Percentiles rank a stretch among this genome's conserved stretches.
Evolutionary conservation across 2,329 filamentous ascomycete genomes (phyloP).

Genomic region (Neospermospora avenae): DNA sequence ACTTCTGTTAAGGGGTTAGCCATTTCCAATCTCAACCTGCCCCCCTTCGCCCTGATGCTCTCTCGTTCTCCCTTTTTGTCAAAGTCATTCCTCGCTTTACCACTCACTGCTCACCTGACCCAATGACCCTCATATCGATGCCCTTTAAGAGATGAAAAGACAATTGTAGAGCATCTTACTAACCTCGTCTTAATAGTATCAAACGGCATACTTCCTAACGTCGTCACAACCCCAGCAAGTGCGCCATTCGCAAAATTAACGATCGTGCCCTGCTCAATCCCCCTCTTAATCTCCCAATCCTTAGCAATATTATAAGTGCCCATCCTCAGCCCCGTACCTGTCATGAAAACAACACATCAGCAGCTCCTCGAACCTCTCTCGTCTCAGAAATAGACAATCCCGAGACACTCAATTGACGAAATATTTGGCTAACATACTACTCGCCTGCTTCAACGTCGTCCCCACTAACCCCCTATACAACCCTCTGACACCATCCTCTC

Average conservation of each 20-base stretch:
- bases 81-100: background rate
- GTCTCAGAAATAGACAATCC: no score
- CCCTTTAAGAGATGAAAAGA: background rate
- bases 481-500: constrained; percentile 41
- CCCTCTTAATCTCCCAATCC: constrained; percentile 42
- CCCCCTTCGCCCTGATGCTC: background rate
- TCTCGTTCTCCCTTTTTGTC: background rate
- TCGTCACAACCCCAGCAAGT: constrained; percentile 58
- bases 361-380: no score
- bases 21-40: background rate
- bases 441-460: constrained; percentile 47
- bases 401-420: no score
- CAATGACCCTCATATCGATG: no score
- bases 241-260: constrained; percentile 62
- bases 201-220: constrained; percentile 57
- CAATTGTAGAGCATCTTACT: no score
- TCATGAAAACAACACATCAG: no score
- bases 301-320: constrained; percentile 47
- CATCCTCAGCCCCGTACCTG: constrained; percentile 47
- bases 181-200: constrained; percentile 60
- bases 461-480: constrained; percentile 45
- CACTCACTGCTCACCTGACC: no score
- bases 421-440: no score
- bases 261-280: constrained; percentile 38
- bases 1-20: constrained; percentile 30